These are phyloP conservation scores for Ceratocystiopsis brevicomis DNA, from an alignment of 2,329 filamentous ascomycete species.

Conservation along the genomic window DNA sequence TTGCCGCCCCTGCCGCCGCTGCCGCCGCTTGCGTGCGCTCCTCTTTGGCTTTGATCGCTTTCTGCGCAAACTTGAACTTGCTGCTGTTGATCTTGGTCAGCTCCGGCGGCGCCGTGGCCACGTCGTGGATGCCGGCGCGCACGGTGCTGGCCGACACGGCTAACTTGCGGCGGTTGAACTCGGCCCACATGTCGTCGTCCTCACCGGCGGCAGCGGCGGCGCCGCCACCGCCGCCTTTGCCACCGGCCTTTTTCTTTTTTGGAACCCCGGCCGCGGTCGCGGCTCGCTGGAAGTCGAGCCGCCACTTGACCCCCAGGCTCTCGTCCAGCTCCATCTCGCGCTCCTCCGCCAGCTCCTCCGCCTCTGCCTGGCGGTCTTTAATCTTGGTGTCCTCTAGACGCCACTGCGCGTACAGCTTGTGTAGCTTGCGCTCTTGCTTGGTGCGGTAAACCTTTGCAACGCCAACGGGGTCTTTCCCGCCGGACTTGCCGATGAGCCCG, in stretches of 20 bases:
- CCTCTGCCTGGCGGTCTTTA: conserved; percentile 45
- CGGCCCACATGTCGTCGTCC: conserved; percentile 55
- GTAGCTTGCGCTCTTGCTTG: conserved; percentile 69
- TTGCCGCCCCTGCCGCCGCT: neutral
- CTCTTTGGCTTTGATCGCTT: conserved; percentile 25
- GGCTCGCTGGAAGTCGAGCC: conserved; percentile 23
- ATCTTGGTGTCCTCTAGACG: conserved; percentile 45
- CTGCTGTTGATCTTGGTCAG: conserved; percentile 44
- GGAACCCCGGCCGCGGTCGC: conserved; percentile 25
- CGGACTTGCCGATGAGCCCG: conserved; percentile 44
- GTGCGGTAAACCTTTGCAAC: conserved; percentile 48
- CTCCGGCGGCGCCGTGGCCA: conserved; percentile 59
- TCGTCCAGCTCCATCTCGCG: conserved; percentile 41
- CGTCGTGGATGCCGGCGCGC: conserved; percentile 27
- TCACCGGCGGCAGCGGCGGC: conserved; percentile 19
- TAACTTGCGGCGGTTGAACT: conserved; percentile 47
- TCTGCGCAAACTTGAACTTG: conserved; percentile 31
- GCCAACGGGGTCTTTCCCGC: conserved; percentile 38
- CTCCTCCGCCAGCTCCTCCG: conserved; percentile 43
- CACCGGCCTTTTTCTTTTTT: conserved; percentile 24
- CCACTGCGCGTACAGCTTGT: conserved; percentile 64
- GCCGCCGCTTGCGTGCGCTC: conserved; percentile 11
- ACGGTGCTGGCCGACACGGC: conserved; percentile 23
- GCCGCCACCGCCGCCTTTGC: neutral
- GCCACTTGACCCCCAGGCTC: conserved; percentile 28